Evolutionary conservation across 352 stramenopile species (phyloP), one percentile per base, ranked within the genome.

Genomic region (Phytopythium sindhum): DNA sequence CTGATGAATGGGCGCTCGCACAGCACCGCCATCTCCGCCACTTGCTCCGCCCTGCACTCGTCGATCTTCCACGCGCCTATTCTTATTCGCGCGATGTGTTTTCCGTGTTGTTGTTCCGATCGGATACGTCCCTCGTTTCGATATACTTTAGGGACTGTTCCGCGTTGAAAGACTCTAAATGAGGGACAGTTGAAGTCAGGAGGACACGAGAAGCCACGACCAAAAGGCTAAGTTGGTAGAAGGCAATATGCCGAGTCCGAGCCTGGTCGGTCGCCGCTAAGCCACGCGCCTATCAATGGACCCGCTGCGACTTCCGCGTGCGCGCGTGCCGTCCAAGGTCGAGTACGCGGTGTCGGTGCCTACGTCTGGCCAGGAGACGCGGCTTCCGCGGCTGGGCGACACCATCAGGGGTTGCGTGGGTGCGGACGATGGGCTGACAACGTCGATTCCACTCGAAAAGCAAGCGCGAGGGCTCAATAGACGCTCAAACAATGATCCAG

Each of bases 1-100:
- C 78, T 91, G 65, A 94, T 87, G 70, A 88, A 90, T 41, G 78
- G 75, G 31, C 69, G 81, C 53, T 78, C 68, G 31, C 74, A 81
- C 9, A 75, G 56, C 12, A 76, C 61, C 35, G 65, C 59, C 62
- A 67, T 64, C 44, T 70, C n/a, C 33, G 33, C 24, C 33, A 15
- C 0, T 29, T n/a, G n/a, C 23, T 45, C 48, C 24, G 44, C 45
- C 11, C 31, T 39, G 21, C 4, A 6, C 37, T 12, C 31, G 37
- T 39, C 55, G 35, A 52, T n/a, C 26, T 51, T 41, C 15, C 24
- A 19, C 24, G 23, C 47, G 47, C 24, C 12, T 31, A 5, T 33
- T 33, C 42, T 50, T 50, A 28, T 50, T 9, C 41, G 15, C 33
- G 33, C 8, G 31, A 8, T 35, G 31, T 8, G 10, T 39, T 45